Percentiles rank a stretch among this genome's conserved stretches.
These are phyloP conservation scores for Hypoxylon subgilvum DNA, from an alignment of 495 filamentous ascomycete genomes.

Conservation along the genomic window DNA sequence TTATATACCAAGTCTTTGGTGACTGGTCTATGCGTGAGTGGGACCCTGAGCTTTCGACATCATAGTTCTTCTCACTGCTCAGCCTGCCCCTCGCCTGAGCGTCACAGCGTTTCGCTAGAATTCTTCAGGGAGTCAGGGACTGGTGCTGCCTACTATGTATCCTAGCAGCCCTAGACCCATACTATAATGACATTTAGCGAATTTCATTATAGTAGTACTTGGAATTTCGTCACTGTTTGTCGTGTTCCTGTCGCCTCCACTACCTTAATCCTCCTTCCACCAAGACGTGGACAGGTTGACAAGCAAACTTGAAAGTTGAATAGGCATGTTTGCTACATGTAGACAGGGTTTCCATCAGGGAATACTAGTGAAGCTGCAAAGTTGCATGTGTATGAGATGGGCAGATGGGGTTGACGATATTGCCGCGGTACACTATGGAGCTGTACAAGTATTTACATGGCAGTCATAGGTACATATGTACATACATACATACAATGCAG, in stretches of 20 bases:
- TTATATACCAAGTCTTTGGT: no score
- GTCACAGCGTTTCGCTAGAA: slow-evolving; percentile 32
- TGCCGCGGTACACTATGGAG: slow-evolving; percentile 1
- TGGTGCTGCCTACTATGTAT: slow-evolving; percentile 29
- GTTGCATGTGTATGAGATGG: slow-evolving; percentile 5
- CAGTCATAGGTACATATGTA: not conserved
- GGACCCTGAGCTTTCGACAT: slow-evolving; percentile 12
- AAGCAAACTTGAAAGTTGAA: slow-evolving; percentile 23
- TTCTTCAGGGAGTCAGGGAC: slow-evolving; percentile 11
- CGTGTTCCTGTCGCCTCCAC: slow-evolving; percentile 25
- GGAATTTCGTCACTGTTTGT: slow-evolving; percentile 27
- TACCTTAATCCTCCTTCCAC: slow-evolving; percentile 5
- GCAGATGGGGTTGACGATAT: slow-evolving; percentile 15
- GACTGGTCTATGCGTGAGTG: slow-evolving; percentile 2
- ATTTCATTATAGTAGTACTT: slow-evolving; percentile 2
- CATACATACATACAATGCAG: no score
- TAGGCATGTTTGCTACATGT: slow-evolving; percentile 20
- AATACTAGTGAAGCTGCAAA: not conserved
- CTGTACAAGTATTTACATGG: not conserved
- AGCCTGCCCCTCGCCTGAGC: slow-evolving; percentile 2
- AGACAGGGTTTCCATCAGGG: slow-evolving; percentile 14
- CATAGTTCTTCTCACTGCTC: slow-evolving; percentile 7
- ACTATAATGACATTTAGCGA: slow-evolving; percentile 18
- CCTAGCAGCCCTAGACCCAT: not conserved
- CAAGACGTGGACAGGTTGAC: not conserved